These are phyloP conservation scores for Lipomyces kockii DNA, from an alignment of 805 yeast genomes.

Conservation along the genomic window DNA sequence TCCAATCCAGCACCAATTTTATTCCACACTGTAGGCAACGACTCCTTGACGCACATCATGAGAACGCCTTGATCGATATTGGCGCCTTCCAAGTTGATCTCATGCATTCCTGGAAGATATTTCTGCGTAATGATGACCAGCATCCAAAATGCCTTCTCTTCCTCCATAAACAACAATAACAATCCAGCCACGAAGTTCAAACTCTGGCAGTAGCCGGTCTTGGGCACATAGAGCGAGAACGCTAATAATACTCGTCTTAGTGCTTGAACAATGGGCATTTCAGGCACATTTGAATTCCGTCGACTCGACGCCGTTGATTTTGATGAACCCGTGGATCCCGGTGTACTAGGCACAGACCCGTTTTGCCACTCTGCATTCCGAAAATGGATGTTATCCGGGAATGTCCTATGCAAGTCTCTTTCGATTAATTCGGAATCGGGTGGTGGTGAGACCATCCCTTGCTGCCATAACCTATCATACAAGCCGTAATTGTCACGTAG, in stretches of 20 bases:
- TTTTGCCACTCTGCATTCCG: conserved; percentile 47
- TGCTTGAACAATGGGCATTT: conserved; percentile 68
- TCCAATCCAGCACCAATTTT: conserved; percentile 52
- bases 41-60: conserved; percentile 82
- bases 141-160: conserved; percentile 95
- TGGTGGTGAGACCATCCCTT: conserved; percentile 59
- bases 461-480: conserved; percentile 68
- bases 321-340: conserved; percentile 11
- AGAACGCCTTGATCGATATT: conserved; percentile 93
- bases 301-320: conserved; percentile 9
- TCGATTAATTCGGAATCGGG: conserved; percentile 91
- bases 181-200: conserved; percentile 91
- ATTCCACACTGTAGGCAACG: conserved; percentile 81
- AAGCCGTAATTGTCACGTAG: conserved; percentile 62
- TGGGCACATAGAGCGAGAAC: conserved; percentile 83
- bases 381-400: conserved; percentile 89
- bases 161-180: conserved; percentile 80
- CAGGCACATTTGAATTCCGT: conserved; percentile 46
- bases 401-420: conserved; percentile 89
- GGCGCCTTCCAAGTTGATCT: conserved; percentile 88
- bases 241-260: conserved; percentile 81
- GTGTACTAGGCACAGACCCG: conserved; percentile 14
- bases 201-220: conserved; percentile 95
- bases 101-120: conserved; percentile 89
- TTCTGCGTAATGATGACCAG: conserved; percentile 84